Conservation (phyloP, 2,329 filamentous ascomycete species). For the Drechslerella stenobrocha region DNA sequence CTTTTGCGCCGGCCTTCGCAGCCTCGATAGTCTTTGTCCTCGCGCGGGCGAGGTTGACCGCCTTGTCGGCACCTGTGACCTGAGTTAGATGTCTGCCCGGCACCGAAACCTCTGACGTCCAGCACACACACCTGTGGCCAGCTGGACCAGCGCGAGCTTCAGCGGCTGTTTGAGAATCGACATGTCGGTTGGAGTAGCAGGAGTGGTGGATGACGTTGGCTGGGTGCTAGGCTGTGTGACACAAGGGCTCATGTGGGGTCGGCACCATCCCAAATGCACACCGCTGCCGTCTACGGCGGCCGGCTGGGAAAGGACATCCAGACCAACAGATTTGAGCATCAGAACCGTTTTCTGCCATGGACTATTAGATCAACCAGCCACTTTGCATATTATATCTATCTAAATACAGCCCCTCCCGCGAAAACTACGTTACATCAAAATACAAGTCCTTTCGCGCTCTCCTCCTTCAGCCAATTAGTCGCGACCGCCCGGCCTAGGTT, state of each 20-base stretch:
- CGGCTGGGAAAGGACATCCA: too few species aligned
- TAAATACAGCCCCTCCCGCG: not conserved
- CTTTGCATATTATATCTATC: not conserved
- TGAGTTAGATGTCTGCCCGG: not conserved
- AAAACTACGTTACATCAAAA: conserved; percentile 10
- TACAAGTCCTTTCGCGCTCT: conserved; percentile 25
- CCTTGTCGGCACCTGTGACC: conserved; percentile 72
- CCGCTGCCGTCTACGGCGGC: too few species aligned
- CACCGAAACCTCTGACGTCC: not conserved
- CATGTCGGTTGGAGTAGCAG: conserved; percentile 16
- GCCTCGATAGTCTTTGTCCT: conserved; percentile 81
- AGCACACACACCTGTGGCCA: conserved; percentile 66
- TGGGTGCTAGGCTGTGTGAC: not conserved
- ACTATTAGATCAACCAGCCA: too few species aligned
- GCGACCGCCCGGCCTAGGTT: conserved; percentile 15
- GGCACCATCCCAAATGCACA: too few species aligned
- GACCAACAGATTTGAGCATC: too few species aligned
- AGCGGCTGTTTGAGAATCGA: conserved; percentile 72
- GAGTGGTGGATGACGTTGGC: not conserved
- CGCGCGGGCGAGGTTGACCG: conserved; percentile 78
- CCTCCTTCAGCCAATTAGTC: conserved; percentile 31
- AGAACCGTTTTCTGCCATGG: too few species aligned
- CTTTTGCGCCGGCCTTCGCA: conserved; percentile 72
- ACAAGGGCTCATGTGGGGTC: not conserved
- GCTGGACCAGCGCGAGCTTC: conserved; percentile 79